A percentile compares a stretch with the other conserved stretches of the same genome.
Conservation (phyloP, 805 yeast species). For the Yamadazyma sp. region DNA sequence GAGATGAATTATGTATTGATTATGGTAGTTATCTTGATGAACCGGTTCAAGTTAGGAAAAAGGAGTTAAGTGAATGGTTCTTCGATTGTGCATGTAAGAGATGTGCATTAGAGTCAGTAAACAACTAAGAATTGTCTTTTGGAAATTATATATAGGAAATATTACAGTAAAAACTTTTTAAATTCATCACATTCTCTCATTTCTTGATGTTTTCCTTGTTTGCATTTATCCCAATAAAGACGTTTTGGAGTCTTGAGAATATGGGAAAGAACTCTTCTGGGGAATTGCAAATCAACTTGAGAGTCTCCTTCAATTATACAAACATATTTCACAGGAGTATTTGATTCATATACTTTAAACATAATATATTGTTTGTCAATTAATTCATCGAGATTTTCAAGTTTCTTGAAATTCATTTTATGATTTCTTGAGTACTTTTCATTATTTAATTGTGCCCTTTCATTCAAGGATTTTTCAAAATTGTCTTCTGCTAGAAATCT, state of each 20-base stretch:
- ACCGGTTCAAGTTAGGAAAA: slow-evolving; percentile 37
- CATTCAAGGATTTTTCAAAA: slow-evolving; percentile 46
- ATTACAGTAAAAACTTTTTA: slow-evolving; percentile 46
- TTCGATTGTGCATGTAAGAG: slow-evolving; percentile 52
- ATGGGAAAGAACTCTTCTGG: slow-evolving; percentile 73
- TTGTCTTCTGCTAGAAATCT: slow-evolving; percentile 30
- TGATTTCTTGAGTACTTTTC: slow-evolving; percentile 44
- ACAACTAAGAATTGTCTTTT: not conserved
- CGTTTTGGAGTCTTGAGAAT: slow-evolving; percentile 59
- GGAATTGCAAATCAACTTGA: slow-evolving; percentile 74
- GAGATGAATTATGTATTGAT: slow-evolving; percentile 56
- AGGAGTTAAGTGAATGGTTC: slow-evolving; percentile 52
- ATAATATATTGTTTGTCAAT: slow-evolving; percentile 32
- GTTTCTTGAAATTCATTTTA: slow-evolving; percentile 38
- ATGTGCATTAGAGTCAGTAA: slow-evolving; percentile 30
- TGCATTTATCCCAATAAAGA: slow-evolving; percentile 74
- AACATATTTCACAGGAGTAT: slow-evolving; percentile 16
- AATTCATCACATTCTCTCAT: slow-evolving; percentile 59
- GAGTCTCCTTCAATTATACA: slow-evolving; percentile 25
- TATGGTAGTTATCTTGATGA: slow-evolving; percentile 53
- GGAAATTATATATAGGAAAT: not conserved
- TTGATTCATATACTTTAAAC: slow-evolving; percentile 27
- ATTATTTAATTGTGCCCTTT: slow-evolving; percentile 43
- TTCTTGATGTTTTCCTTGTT: slow-evolving; percentile 63
- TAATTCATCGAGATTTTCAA: slow-evolving; percentile 21